Evolutionary conservation across 2,329 filamentous ascomycete genomes (phyloP), one percentile per base, ranked within the genome.

Genomic region (Diaporthe caulivora): DNA sequence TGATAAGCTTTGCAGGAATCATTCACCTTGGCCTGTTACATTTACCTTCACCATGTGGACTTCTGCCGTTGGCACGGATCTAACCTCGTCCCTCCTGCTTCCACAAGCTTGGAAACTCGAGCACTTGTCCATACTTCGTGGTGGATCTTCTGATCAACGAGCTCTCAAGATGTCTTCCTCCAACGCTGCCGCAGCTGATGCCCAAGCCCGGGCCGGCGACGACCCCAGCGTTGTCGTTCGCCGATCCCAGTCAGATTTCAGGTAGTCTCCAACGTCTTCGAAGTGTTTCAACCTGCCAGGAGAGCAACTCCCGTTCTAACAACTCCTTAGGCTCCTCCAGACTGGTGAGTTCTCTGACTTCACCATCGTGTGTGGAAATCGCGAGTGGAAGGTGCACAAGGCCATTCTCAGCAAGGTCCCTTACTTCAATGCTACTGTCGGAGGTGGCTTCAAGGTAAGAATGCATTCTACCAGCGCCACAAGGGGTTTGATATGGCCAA

Each of bases 361-460:
- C 37, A 44, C 17, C 2, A n/a, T 69, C 10, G 11, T 42, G 21
- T 69, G 65, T 57, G 49, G 49, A 11, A 29, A 57, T 29, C 51
- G 49, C 51, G 24, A 51, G 31, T 65, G 62, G 62, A 65, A 65
- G 21, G 65, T 47, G 17, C 65, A 69, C 18, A 69, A 69, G 21
- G 51, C 51, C 13, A 69, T 69, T 11, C 37, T 69, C 37, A 57
- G 34, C 37, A 69, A 34, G 8, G 24, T 31, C 13, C 65, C 37
- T 10, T 69, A 65, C 53, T 44, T 55, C 65, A 34, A 57, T 0
- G 49, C 65, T 29, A 44, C 21, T n/a, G 18, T 69, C 7, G 15
- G 37, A 8, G 65, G 49, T 13, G 53, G 40, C 40, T 69, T 55
- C 51, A 31, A 69, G 37, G 65, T 69, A 57, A 18, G 0, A 2